Conservation (phyloP, 371 early-diverging fungal genomes). For the Paraphysoderma sedebokerense region DNA sequence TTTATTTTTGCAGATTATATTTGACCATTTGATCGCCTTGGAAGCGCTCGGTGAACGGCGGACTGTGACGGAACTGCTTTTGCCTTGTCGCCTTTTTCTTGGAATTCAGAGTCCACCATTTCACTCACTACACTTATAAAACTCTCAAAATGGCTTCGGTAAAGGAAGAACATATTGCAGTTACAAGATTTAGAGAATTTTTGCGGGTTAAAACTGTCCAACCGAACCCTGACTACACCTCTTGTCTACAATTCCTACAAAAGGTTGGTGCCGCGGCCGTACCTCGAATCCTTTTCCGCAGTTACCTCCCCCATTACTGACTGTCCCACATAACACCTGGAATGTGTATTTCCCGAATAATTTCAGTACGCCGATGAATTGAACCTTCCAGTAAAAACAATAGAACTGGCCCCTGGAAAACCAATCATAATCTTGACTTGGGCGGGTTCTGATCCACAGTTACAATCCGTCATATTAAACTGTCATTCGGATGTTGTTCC, state of each 20-base stretch:
- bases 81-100: too few relatives aligned
- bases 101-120: too few relatives aligned
- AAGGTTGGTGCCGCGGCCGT: background rate
- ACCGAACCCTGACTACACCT: slow-evolving; percentile 54
- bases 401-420: slow-evolving; percentile 29
- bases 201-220: slow-evolving; percentile 62
- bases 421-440: slow-evolving; percentile 51
- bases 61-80: too few relatives aligned
- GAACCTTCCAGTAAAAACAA: slow-evolving; percentile 17
- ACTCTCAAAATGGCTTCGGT: too few relatives aligned
- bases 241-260: slow-evolving; percentile 30
- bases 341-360: too few relatives aligned
- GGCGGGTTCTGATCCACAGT: slow-evolving; percentile 28
- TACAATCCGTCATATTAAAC: slow-evolving; percentile 47
- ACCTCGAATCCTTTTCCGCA: background rate
- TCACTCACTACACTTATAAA: too few relatives aligned
- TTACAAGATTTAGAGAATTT: slow-evolving; percentile 50
- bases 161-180: slow-evolving; percentile 14
- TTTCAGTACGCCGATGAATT: slow-evolving; percentile 52
- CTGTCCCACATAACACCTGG: too few relatives aligned
- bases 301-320: too few relatives aligned
- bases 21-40: too few relatives aligned
- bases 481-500: slow-evolving; percentile 76
- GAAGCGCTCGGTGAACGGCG: too few relatives aligned
- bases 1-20: too few relatives aligned